Evolutionary conservation across 1,284 basidiomycete species (phyloP).

Genomic region (Malassezia yamatoensis): DNA sequence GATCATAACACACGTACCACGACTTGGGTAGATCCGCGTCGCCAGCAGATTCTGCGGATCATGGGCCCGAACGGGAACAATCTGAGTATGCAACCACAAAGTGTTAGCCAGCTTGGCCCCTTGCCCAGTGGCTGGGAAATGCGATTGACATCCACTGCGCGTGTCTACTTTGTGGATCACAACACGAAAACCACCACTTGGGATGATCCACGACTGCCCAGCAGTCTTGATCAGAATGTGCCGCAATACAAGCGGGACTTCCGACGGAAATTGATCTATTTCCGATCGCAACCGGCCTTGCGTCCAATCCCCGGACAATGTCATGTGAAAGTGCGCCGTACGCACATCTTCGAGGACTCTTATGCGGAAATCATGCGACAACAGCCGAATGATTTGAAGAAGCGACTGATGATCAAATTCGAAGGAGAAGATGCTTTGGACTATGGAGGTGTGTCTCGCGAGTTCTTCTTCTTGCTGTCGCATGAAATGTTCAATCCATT

Average conservation of each 20-base stretch:
- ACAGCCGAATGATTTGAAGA: conserved; percentile 87
- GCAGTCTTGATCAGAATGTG: conserved; percentile 76
- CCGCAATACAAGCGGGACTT: conserved; percentile 99
- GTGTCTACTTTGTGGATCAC: conserved; percentile 94
- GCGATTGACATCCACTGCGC: conserved; percentile 80
- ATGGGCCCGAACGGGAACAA: conserved; percentile 75
- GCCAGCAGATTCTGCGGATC: conserved; percentile 71
- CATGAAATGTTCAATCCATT: conserved; percentile 69
- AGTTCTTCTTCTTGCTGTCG: conserved; percentile 99
- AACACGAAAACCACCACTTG: conserved; percentile 87
- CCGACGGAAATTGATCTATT: conserved; percentile 94
- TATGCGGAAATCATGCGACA: conserved; percentile 92
- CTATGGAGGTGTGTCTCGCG: conserved; percentile 94
- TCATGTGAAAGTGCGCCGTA: conserved; percentile 86
- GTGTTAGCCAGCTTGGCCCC: conserved; percentile 81
- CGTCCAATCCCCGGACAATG: conserved; percentile 72
- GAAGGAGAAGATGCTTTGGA: conserved; percentile 97
- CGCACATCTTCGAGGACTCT: conserved; percentile 89
- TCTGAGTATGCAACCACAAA: conserved; percentile 63
- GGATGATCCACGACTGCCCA: conserved; percentile 82
- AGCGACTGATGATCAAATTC: conserved; percentile 95
- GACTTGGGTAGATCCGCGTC: conserved; percentile 94
- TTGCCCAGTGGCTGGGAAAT: conserved; percentile 96
- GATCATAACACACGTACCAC: conserved; percentile 84
- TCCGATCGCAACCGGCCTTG: conserved; percentile 92